Percentiles rank a stretch among this genome's conserved stretches.
Conservation (phyloP, 139 green algal species). For the Astrephomene gubernaculifera region DNA sequence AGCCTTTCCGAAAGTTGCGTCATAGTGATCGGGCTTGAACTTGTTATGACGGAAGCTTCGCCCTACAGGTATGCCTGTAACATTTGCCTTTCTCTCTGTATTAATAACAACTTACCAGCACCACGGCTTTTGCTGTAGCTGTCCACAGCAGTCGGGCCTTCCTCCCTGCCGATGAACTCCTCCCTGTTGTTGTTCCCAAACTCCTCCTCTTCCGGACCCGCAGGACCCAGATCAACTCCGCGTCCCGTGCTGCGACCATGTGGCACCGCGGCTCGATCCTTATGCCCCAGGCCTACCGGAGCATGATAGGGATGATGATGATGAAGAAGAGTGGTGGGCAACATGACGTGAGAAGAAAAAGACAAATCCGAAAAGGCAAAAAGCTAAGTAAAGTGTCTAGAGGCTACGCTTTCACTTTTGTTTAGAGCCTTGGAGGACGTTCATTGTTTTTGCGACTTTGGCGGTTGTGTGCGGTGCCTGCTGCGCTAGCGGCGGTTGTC, state of each 20-base stretch:
- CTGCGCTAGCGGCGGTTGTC: too few relatives aligned
- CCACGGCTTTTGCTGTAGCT: not conserved
- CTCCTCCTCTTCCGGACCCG: not conserved
- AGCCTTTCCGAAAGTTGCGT: too few relatives aligned
- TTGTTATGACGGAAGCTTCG: too few relatives aligned
- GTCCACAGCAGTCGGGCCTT: not conserved
- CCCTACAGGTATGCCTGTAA: too few relatives aligned
- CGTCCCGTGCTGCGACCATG: slow-evolving; percentile 4
- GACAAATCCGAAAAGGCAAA: not conserved
- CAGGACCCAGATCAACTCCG: not conserved
- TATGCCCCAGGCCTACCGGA: not conserved
- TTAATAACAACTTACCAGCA: too few relatives aligned
- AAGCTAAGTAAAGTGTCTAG: not conserved
- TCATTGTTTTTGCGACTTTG: too few relatives aligned
- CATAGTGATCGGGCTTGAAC: too few relatives aligned
- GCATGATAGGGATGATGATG: not conserved
- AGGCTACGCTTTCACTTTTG: not conserved
- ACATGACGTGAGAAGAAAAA: not conserved
- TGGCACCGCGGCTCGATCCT: not conserved
- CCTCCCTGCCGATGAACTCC: not conserved
- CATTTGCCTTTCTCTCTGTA: too few relatives aligned
- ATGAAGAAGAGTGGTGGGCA: slow-evolving; percentile 3
- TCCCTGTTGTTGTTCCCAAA: not conserved
- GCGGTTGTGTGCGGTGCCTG: too few relatives aligned
- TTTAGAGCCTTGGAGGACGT: too few relatives aligned